Base-by-base conservation (phyloP, 1,139 yeast genomes). In the Kodamaea ohmeri region DNA sequence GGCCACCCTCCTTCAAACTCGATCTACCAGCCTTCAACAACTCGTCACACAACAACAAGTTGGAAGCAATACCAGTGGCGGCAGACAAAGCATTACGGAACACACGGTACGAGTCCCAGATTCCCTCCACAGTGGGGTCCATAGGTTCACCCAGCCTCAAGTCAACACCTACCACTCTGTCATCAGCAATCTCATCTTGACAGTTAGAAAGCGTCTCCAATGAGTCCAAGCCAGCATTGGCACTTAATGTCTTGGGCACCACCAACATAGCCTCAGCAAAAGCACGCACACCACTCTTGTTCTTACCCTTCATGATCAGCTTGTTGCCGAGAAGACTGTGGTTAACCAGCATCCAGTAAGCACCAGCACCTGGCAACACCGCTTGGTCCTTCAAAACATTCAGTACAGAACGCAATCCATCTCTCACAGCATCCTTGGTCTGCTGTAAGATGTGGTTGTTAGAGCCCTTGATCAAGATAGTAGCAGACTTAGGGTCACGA, bases 341-440 rank as follows among this genome's bases (percentile, higher is more conserved):
- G 41, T 88, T 75, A 43, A 92, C 86, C 38, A 95, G 81, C 56
- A 94, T 72, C 69, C 83, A 94, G 64, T 83, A 94, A 3, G 98
- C 92, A 42, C 99, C 99, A 1, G 95, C 98, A 43, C 99, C 99
- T 5, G 98, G 97, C 36, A 94, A 81, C 35, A 94, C 82, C 34
- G 84, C 68, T 51, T 80, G 76, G 62, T 94, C 99, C 56, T 81
- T 84, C 39, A 94, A 68, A 21, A 92, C 94, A 57, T 94, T 94
- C 37, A 95, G 81, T 15, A 94, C 97, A 2, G 97, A 89, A 53
- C 98, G 80, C 44, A 94, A 72, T 25, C 99, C 99, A 60, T 94
- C 98, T 58, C 98, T 80, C 13, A 94, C 89, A 0, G 98, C 97
- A 59, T 94, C 98, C 60, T 90, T 89, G 29, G 95, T 84, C 67